phyloP scores from a whole-genome alignment of 1,139 yeast species.

The Williopsis jadinii region DNA sequence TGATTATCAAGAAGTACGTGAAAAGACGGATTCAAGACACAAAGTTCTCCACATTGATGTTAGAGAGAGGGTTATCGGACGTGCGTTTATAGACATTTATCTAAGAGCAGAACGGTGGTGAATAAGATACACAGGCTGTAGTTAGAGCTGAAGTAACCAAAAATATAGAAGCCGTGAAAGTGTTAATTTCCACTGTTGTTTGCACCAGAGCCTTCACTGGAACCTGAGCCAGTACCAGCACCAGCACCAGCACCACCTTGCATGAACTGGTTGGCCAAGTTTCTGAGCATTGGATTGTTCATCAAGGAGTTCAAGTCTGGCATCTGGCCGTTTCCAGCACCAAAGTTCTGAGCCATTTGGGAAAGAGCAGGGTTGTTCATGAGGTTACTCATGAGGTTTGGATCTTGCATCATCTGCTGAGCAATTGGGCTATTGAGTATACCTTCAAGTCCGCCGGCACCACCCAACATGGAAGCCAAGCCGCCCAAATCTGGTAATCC shows the following conservation, averaged over 20 bases:
- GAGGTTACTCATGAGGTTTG: slow-evolving; percentile 66
- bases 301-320: slow-evolving; percentile 64
- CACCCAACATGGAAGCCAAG: slow-evolving; percentile 47
- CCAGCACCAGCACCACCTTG: slow-evolving; percentile 30
- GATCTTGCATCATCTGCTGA: slow-evolving; percentile 87
- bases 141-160: slow-evolving; percentile 1
- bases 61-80: slow-evolving; percentile 15
- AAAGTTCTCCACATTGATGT: slow-evolving; percentile 17
- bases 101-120: background rate
- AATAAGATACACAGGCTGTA: background rate
- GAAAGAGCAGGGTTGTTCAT: slow-evolving; percentile 77
- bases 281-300: slow-evolving; percentile 74
- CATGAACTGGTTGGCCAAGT: slow-evolving; percentile 50
- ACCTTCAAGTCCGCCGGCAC: slow-evolving; percentile 54
- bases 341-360: slow-evolving; percentile 69
- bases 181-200: too few relatives aligned
- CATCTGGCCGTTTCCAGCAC: slow-evolving; percentile 34
- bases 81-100: slow-evolving; percentile 3
- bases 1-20: slow-evolving; percentile 32
- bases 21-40: slow-evolving; percentile 23
- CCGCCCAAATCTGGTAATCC: slow-evolving; percentile 68
- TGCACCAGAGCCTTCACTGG: too few relatives aligned
- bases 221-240: too few relatives aligned
- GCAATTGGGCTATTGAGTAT: slow-evolving; percentile 93
- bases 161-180: background rate